Percentiles rank a stretch among this genome's conserved stretches.
phyloP scores from a whole-genome alignment of 2,329 filamentous ascomycete species.

The Penicillium sp. region DNA sequence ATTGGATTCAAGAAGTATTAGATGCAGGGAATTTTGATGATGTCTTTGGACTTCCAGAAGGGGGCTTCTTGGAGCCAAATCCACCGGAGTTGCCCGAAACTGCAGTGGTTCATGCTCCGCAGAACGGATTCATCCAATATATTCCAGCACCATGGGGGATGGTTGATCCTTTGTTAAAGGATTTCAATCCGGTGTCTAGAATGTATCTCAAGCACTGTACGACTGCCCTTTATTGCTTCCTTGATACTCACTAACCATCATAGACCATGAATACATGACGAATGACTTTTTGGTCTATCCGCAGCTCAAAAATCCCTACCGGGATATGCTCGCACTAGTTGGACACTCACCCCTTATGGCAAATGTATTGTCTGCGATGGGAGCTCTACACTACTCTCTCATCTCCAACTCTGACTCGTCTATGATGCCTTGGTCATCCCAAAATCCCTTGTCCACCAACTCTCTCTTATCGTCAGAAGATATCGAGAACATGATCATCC shows the following conservation, averaged over 20 bases:
- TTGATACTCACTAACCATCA: conserved; percentile 15
- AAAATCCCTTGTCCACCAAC: conserved; percentile 14
- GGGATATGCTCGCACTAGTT: conserved; percentile 49
- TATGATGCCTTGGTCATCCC: conserved; percentile 35
- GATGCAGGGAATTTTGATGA: not conserved
- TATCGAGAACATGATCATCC: conserved; percentile 29
- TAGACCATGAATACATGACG: conserved; percentile 42
- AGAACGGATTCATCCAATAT: conserved; percentile 12
- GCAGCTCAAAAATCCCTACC: conserved; percentile 49
- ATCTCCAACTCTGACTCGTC: conserved; percentile 35
- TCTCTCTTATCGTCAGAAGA: conserved; percentile 26
- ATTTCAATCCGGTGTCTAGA: conserved; percentile 44
- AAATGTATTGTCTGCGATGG: conserved; percentile 49
- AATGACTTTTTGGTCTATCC: conserved; percentile 51
- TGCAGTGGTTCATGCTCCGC: conserved; percentile 18
- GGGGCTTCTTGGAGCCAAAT: not conserved
- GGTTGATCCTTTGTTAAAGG: conserved; percentile 50
- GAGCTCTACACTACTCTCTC: conserved; percentile 50
- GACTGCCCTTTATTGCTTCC: conserved; percentile 6
- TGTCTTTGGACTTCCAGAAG: not conserved
- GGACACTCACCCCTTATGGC: conserved; percentile 47
- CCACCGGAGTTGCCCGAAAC: conserved; percentile 4
- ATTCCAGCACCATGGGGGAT: conserved; percentile 40
- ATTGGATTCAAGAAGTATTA: conserved; percentile 14
- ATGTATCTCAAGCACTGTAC: conserved; percentile 51